Evolutionary conservation across 1,139 yeast species (phyloP).

Genomic region (Geotrichum siamense): DNA sequence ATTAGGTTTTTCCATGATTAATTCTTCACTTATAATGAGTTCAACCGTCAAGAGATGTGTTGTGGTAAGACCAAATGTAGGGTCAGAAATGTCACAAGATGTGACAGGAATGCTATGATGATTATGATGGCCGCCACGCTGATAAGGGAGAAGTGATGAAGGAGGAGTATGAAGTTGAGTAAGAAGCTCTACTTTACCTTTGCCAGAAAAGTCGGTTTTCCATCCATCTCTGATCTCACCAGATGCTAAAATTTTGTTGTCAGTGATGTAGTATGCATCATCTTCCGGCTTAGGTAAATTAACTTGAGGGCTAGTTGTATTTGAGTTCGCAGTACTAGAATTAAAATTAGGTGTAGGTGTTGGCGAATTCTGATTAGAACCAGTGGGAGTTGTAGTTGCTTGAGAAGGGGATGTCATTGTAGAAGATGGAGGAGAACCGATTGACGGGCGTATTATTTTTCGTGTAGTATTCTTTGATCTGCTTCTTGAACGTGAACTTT

Average conservation of each 20-base stretch:
- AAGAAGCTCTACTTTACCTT: slow-evolving; percentile 63
- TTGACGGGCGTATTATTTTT: too few species aligned
- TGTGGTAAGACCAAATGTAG: slow-evolving; percentile 68
- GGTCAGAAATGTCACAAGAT: slow-evolving; percentile 70
- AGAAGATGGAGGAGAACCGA: not conserved
- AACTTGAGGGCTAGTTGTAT: not conserved
- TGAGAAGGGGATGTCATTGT: not conserved
- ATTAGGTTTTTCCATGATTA: slow-evolving; percentile 34
- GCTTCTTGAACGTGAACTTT: slow-evolving; percentile 2
- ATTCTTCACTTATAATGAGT: slow-evolving; percentile 88
- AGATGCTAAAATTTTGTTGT: slow-evolving; percentile 61
- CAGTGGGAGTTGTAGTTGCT: not conserved
- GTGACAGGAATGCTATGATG: slow-evolving; percentile 30
- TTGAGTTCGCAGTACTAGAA: not conserved
- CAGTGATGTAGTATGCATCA: slow-evolving; percentile 45
- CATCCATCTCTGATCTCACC: slow-evolving; percentile 88
- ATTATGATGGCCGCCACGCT: not conserved
- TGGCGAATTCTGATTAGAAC: not conserved
- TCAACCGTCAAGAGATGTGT: slow-evolving; percentile 73
- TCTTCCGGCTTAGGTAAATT: slow-evolving; percentile 27
- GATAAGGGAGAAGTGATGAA: slow-evolving; percentile 43
- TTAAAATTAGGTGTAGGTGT: not conserved
- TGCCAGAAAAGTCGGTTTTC: slow-evolving; percentile 80
- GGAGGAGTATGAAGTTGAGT: not conserved
- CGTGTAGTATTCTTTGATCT: not conserved